A percentile compares a stretch with the other conserved stretches of the same genome.
Conservation (phyloP, 1,139 yeast genomes). For the Sugiyamaella sp. region DNA sequence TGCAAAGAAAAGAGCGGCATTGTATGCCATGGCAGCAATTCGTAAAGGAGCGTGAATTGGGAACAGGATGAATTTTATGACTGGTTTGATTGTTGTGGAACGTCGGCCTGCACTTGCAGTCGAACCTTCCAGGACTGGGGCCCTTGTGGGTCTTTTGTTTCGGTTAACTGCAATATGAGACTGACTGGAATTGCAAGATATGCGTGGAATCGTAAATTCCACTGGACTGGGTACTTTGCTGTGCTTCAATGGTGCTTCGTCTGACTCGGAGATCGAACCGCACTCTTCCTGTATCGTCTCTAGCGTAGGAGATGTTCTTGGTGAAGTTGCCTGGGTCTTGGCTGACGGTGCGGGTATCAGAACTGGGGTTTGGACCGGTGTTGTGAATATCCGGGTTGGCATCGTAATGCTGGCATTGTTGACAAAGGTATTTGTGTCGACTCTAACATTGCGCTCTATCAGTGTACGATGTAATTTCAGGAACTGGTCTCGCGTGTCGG, state of each 20-base stretch:
- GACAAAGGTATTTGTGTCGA: too few relatives aligned
- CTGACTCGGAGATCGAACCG: not conserved
- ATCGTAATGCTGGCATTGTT: too few relatives aligned
- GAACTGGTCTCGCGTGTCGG: not conserved
- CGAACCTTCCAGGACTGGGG: too few relatives aligned
- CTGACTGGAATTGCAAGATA: too few relatives aligned
- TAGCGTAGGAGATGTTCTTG: not conserved
- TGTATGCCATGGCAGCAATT: not conserved
- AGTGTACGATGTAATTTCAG: not conserved
- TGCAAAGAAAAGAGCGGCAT: not conserved
- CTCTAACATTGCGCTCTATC: constrained; percentile 3
- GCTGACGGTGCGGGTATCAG: not conserved
- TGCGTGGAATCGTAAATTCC: not conserved
- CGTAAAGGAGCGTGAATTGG: not conserved
- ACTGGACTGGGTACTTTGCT: not conserved
- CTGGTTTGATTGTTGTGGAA: not conserved
- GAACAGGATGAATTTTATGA: not conserved
- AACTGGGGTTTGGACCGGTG: too few relatives aligned
- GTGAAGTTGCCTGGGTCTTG: not conserved
- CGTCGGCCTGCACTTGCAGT: not conserved
- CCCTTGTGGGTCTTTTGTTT: too few relatives aligned
- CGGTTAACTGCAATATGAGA: too few relatives aligned
- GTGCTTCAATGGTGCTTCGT: not conserved
- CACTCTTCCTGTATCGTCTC: not conserved
- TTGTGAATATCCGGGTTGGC: too few relatives aligned